These are phyloP conservation scores for Wickerhamiella dianesei DNA, from an alignment of 805 yeast species.

Conservation along the genomic window DNA sequence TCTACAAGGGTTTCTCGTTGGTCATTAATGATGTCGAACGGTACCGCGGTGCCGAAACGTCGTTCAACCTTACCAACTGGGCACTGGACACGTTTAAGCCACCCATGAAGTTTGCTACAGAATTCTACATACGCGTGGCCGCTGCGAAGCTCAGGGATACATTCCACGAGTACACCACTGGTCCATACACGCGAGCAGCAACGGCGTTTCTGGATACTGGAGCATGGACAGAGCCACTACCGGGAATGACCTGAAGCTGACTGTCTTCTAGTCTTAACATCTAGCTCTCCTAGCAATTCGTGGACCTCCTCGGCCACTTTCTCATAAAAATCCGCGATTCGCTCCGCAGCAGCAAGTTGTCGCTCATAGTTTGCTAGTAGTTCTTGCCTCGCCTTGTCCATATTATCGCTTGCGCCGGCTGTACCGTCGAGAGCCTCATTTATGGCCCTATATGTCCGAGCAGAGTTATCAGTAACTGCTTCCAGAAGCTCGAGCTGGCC, in stretches of 20 bases:
- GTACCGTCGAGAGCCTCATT: background rate
- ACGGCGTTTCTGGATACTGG: background rate
- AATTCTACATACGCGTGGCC: slow-evolving; percentile 14
- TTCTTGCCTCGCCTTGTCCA: background rate
- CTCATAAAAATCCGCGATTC: background rate
- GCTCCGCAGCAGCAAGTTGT: background rate
- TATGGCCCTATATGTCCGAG: background rate
- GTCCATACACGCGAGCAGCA: slow-evolving; percentile 4
- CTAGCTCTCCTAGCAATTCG: background rate
- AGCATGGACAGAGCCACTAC: slow-evolving; percentile 1
- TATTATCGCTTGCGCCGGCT: background rate
- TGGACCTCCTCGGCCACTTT: background rate
- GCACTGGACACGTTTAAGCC: slow-evolving; percentile 2
- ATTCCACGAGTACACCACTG: background rate
- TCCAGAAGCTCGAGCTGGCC: slow-evolving; percentile 1
- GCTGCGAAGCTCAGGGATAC: slow-evolving; percentile 7
- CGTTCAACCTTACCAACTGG: slow-evolving; percentile 24
- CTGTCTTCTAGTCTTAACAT: background rate
- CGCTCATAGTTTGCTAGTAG: background rate
- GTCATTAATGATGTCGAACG: slow-evolving; percentile 69
- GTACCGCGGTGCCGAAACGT: slow-evolving; percentile 41
- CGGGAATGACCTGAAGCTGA: background rate
- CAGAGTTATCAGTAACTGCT: background rate
- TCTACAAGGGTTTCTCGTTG: slow-evolving; percentile 42
- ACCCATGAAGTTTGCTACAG: background rate